Base-by-base conservation (phyloP, 192 early-diverging fungal genomes). In the Geosiphon pyriformis region DNA sequence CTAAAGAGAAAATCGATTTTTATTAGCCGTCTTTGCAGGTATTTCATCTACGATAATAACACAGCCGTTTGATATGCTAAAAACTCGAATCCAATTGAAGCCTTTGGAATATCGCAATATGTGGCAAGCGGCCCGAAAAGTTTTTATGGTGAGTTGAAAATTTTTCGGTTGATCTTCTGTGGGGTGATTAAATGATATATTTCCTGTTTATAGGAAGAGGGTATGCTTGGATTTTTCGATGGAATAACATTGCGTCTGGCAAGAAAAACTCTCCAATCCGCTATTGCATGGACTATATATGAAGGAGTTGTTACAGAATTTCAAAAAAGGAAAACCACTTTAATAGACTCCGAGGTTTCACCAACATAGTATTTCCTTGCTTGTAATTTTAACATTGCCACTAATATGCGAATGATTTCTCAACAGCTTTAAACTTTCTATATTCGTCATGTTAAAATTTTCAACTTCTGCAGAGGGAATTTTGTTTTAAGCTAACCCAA, bases 61-160 rank as follows among this genome's bases (percentile, higher is more conserved):
- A 0, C 92, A 97, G 62, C 95, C 95, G 6, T 97, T 97, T 72
- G 95, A 97, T 60, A 83, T 95, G 82, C 73, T 94, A 49, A 94
- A 94, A 67, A 97, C 95, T 20, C 82, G 93, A 20, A 92, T 97
- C 82, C 95, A 97, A 65, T 75, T 97, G 32, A 87, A 89, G 31
- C 93, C 93, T 34, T 57, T 62, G 2, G 79, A 84, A 37, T 94
- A 95, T 73, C 69, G 52, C 54, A 85, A 83, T 26, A 67, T 78
- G 8, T 67, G 74, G 23, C 76, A 78, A 37, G 74, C 76, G 0
- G 79, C 80, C 10, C 62, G 63, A 23, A 80, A 80, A 66, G 75
- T 87, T 0, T 65, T 80, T 8, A 26, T 56, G 73, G 85, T 84
- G 79, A 67, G 7, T 32, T 29, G 11, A 22, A 23, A 4, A 22